Evolutionary conservation across 495 filamentous ascomycete genomes (phyloP), one percentile per base, ranked within the genome.

Genomic region (Podospora fimiseda): DNA sequence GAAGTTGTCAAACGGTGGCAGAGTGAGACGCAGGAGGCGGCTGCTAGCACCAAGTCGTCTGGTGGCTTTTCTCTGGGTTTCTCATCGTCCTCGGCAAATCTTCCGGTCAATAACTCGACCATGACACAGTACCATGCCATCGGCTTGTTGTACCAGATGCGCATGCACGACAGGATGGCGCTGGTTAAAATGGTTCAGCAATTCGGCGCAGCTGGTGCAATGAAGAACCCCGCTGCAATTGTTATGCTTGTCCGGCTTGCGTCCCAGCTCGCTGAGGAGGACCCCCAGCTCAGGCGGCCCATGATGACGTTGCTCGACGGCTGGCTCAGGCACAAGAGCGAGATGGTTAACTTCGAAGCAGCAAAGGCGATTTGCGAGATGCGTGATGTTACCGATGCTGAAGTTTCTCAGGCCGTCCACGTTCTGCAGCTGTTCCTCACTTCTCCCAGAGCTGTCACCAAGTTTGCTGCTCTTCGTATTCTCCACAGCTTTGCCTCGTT

Each of bases 101-200:
- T 86, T 38, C 83, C 89, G 23, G 82, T 86, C 43, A 89, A 86
- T 69, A 86, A 84, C 55, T 89, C 86, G 48, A 94, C 83, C 68
- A 97, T 96, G 90, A 88, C 88, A 42, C 93, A 99, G 70, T 99
- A 97, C 71, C 93, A 99, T 69, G 93, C 93, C 47, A 96, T 99
- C 75, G 93, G 94, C 43, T 81, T 99, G 33, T 70, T 99, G 42
- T 97, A 96, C 65, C 93, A 97, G 72, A 96, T 99, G 91, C 87
- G 93, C 62, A 87, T 87, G 51, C 89, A 95, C 58, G 93, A 99
- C 69, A 82, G 93, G 62, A 99, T 97, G 94, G 88, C 92, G 6
- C 71, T 99, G 59, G 93, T 97, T n/a, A 99, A 97, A 80, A 96
- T 99, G 94, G 93, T 97, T 13, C 93, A 99, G 71, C 94, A 97